A percentile compares a stretch with the other conserved stretches of the same genome.
Evolutionary conservation across 2,329 filamentous ascomycete species (phyloP).

Genomic region (Cadophora gregata): DNA sequence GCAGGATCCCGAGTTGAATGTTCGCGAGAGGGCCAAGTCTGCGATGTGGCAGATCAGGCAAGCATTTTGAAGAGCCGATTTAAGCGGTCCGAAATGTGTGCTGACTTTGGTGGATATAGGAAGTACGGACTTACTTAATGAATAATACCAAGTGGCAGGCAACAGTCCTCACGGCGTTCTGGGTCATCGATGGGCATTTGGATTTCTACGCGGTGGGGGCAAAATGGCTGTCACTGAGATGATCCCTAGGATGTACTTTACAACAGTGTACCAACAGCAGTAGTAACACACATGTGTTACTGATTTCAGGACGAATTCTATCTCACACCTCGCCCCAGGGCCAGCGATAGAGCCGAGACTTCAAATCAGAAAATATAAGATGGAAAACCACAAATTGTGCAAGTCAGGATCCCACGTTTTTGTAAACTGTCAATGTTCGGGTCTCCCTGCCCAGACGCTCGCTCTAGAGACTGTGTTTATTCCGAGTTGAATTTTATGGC

Average conservation of each 20-base stretch:
- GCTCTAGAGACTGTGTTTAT: too few species aligned
- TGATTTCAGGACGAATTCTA: not conserved
- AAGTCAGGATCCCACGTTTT: too few species aligned
- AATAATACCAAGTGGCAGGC: conserved; percentile 2
- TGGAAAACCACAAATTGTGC: too few species aligned
- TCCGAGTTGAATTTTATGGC: too few species aligned
- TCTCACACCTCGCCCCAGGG: not conserved
- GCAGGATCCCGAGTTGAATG: conserved; percentile 78
- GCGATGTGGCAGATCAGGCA: conserved; percentile 72
- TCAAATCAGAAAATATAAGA: too few species aligned
- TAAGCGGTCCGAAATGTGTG: not conserved
- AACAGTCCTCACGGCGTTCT: conserved; percentile 1
- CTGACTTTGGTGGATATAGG: not conserved
- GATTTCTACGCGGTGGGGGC: conserved; percentile 4
- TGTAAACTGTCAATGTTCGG: too few species aligned
- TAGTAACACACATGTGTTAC: not conserved
- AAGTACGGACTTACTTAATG: not conserved
- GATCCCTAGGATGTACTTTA: conserved; percentile 4
- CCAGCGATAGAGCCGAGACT: too few species aligned
- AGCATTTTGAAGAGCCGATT: not conserved
- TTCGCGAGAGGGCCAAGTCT: conserved; percentile 82
- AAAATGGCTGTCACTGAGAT: not conserved
- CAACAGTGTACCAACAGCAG: conserved; percentile 11
- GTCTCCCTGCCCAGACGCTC: too few species aligned
- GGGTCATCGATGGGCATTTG: not conserved